Base-by-base conservation (phyloP, 2,329 filamentous ascomycete genomes). In the Aspergillus terreus region DNA sequence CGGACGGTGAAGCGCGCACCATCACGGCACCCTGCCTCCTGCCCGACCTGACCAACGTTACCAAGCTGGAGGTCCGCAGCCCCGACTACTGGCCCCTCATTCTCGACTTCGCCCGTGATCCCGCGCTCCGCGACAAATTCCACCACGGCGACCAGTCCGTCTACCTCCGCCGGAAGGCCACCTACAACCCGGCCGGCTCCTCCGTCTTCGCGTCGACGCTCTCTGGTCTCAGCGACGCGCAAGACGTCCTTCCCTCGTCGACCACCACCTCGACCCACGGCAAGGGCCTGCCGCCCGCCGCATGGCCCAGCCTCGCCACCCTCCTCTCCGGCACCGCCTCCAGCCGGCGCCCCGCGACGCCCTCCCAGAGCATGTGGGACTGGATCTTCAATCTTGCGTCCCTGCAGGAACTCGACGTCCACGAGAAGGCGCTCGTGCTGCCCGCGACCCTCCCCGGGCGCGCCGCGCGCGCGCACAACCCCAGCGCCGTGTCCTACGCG, bases 71-170 rank as follows among this genome's bases (percentile, higher is more conserved):
- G 59, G 66, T 64, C 45, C 66, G 63, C 51, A 71, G 71, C 42
- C 79, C 84, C 3, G 77, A 83, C 4, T 92, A 90, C 74, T 96
- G 92, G 92, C 86, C 89, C 40, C 79, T 95, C 2, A 83, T 84
- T 5, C 77, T 96, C 4, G 85, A 94, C 64, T 90, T 96, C 57
- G 75, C 74, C 3, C 74, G 78, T 46, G 83, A 87, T 51, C 76
- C 84, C 0, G 70, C 76, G 0, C 81, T 94, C 45, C 75, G 82
- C 4, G 71, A 78, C 0, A 82, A 84, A 3, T 90, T 96, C 72
- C 75, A 66, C 44, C 58, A 74, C 10, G 76, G 78, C 17, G 85
- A 85, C 23, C 90, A 95, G 60, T 88, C 83, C 1, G 75, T 96
- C 40, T 85, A 85, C 62, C 83, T 96, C 4, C 82, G 87, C 15